phyloP scores from a whole-genome alignment of 176 grass and related monocot species.

The Metroxylon sagu region DNA sequence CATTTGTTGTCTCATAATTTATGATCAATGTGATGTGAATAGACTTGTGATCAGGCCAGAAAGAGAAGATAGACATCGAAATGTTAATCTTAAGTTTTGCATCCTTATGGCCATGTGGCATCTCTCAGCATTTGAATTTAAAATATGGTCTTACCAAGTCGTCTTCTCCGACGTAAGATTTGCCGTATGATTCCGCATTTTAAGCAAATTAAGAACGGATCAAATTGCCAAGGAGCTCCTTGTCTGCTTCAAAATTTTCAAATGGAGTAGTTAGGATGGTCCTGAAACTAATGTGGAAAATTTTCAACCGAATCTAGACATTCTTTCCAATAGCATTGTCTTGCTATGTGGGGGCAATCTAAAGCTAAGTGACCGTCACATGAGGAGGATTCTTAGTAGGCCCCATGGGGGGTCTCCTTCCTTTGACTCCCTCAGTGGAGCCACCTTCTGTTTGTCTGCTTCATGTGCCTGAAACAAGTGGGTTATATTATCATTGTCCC shows the following conservation, averaged over 20 bases:
- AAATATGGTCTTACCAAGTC: neutral
- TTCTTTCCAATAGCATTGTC: slow-evolving; percentile 27
- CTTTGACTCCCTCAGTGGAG: slow-evolving; percentile 56
- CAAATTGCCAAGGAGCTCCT: neutral
- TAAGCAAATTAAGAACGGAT: slow-evolving; percentile 15
- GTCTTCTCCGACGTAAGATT: slow-evolving; percentile 1
- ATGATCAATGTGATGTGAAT: too few species aligned
- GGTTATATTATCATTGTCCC: too few species aligned
- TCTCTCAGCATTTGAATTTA: neutral
- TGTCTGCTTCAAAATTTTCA: slow-evolving; percentile 25
- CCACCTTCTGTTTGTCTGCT: slow-evolving; percentile 24
- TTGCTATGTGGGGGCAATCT: slow-evolving; percentile 31
- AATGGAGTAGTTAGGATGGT: slow-evolving; percentile 53
- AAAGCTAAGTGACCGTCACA: slow-evolving; percentile 59
- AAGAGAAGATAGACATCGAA: too few species aligned
- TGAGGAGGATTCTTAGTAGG: slow-evolving; percentile 28
- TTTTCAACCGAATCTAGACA: slow-evolving; percentile 24
- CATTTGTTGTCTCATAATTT: too few species aligned
- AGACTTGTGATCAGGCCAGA: too few species aligned
- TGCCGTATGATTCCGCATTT: neutral
- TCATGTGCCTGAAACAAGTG: slow-evolving; percentile 27
- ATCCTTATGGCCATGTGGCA: too few species aligned
- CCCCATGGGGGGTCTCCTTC: slow-evolving; percentile 29
- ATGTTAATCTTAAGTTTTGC: too few species aligned
- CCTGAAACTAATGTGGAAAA: slow-evolving; percentile 14